Percentiles rank a stretch among this genome's conserved stretches.
Evolutionary conservation across 208 protist genomes (phyloP).

Genomic region (Crithidia thermophila): DNA sequence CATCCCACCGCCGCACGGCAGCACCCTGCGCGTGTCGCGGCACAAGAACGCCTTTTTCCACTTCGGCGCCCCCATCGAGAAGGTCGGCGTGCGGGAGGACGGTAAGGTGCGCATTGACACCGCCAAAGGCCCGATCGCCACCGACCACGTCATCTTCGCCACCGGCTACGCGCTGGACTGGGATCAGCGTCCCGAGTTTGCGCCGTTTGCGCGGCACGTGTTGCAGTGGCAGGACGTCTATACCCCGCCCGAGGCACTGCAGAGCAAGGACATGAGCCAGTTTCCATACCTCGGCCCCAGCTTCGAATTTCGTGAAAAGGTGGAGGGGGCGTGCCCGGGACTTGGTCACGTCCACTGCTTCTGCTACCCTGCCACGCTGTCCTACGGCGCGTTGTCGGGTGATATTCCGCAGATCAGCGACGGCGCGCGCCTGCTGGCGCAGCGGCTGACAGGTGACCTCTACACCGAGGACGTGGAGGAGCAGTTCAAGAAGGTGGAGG

Average conservation of each 20-base stretch:
- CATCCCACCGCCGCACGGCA: constrained; percentile 19
- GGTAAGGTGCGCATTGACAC: constrained; percentile 8
- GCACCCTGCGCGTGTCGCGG: constrained; percentile 15
- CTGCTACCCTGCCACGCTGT: constrained; percentile 23
- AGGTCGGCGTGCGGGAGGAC: background rate
- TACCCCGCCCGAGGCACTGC: background rate
- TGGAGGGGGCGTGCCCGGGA: background rate
- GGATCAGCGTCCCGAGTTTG: constrained; percentile 14
- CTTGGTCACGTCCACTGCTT: constrained; percentile 18
- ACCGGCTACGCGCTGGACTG: constrained; percentile 21
- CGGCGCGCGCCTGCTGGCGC: constrained; percentile 8
- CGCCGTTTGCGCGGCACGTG: constrained; percentile 12
- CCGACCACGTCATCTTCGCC: constrained; percentile 8
- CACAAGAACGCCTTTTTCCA: constrained; percentile 16
- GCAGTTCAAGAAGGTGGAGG: constrained; percentile 10
- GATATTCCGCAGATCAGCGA: constrained; percentile 20
- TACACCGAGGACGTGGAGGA: constrained; percentile 7
- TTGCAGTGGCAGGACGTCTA: constrained; percentile 19
- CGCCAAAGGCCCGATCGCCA: background rate
- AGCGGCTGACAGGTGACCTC: constrained; percentile 4
- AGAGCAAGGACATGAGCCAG: constrained; percentile 11
- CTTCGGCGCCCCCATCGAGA: constrained; percentile 10
- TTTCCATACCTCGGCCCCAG: constrained; percentile 11
- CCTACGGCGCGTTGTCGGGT: constrained; percentile 11
- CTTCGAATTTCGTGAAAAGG: constrained; percentile 20